Conservation (phyloP, 331 rosid species). For the Ulmus americana region DNA sequence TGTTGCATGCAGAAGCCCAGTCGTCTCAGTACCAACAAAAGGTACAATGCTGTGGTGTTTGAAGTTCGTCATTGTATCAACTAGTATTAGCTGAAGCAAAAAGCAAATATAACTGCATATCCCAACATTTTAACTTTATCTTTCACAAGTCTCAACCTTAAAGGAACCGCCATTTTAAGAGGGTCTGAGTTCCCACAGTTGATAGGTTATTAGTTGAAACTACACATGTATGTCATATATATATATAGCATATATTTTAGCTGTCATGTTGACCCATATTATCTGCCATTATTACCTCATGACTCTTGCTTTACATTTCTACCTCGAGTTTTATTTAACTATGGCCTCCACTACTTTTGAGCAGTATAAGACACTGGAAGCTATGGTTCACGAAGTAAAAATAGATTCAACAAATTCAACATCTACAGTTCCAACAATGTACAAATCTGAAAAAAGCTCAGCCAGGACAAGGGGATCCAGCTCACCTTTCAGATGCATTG, state of each 20-base stretch:
- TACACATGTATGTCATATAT: too few species aligned
- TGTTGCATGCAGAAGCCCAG: slow-evolving; percentile 94
- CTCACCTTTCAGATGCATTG: slow-evolving; percentile 93
- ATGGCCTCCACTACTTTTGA: slow-evolving; percentile 25
- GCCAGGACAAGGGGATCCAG: slow-evolving; percentile 73
- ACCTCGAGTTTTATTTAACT: slow-evolving; percentile 18
- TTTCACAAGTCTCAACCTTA: background rate
- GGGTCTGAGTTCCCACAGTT: background rate
- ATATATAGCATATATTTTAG: background rate
- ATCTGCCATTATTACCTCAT: background rate
- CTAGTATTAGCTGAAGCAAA: background rate
- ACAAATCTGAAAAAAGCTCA: slow-evolving; percentile 56
- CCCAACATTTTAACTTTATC: background rate
- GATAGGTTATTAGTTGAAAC: background rate
- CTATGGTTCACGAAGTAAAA: slow-evolving; percentile 77
- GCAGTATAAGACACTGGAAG: slow-evolving; percentile 79
- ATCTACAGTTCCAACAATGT: slow-evolving; percentile 32
- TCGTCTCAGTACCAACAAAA: slow-evolving; percentile 86
- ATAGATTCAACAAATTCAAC: slow-evolving; percentile 44
- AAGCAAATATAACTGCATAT: background rate
- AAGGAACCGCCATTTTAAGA: background rate
- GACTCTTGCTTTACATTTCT: slow-evolving; percentile 1
- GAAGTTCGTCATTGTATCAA: slow-evolving; percentile 2
- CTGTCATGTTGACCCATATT: background rate
- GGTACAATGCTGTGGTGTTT: slow-evolving; percentile 32